Percentiles rank a stretch among this genome's conserved stretches.
Evolutionary conservation across 164 flowering plant genomes (phyloP).

Genomic region (Sextonia rubra): DNA sequence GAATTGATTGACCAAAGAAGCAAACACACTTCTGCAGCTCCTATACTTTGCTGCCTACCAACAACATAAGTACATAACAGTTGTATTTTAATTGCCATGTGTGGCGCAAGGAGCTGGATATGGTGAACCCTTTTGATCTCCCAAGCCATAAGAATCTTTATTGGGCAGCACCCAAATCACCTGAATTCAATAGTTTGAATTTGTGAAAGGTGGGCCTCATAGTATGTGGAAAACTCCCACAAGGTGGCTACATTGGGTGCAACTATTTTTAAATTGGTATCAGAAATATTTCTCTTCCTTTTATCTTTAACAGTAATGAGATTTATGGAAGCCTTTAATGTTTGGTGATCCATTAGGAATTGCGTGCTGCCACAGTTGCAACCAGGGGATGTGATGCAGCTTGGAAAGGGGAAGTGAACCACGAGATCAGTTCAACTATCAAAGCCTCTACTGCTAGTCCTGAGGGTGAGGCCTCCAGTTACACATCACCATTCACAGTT

Average conservation of each 20-base stretch:
- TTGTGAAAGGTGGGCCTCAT: too few relatives aligned
- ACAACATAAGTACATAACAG: too few relatives aligned
- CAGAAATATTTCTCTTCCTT: neutral
- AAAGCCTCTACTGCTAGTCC: constrained; percentile 32
- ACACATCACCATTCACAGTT: neutral
- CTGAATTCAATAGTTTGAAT: neutral
- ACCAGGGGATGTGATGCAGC: constrained; percentile 41
- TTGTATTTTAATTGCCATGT: too few relatives aligned
- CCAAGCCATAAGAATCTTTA: too few relatives aligned
- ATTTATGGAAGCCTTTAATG: constrained; percentile 7
- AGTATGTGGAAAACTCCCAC: neutral
- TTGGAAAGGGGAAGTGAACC: constrained; percentile 46
- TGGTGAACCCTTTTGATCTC: too few relatives aligned
- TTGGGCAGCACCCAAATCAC: neutral
- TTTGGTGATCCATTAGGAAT: constrained; percentile 39
- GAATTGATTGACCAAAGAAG: too few relatives aligned
- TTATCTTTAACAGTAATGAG: neutral
- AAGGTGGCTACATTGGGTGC: too few relatives aligned
- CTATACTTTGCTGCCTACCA: too few relatives aligned
- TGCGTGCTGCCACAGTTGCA: constrained; percentile 37
- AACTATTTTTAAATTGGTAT: neutral
- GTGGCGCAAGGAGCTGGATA: too few relatives aligned
- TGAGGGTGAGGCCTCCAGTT: constrained; percentile 30
- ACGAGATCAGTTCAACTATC: constrained; percentile 16
- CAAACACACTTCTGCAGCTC: too few relatives aligned